These are phyloP conservation scores for Microcyclosporella mali DNA, from an alignment of 2,329 filamentous ascomycete species.

Conservation along the genomic window DNA sequence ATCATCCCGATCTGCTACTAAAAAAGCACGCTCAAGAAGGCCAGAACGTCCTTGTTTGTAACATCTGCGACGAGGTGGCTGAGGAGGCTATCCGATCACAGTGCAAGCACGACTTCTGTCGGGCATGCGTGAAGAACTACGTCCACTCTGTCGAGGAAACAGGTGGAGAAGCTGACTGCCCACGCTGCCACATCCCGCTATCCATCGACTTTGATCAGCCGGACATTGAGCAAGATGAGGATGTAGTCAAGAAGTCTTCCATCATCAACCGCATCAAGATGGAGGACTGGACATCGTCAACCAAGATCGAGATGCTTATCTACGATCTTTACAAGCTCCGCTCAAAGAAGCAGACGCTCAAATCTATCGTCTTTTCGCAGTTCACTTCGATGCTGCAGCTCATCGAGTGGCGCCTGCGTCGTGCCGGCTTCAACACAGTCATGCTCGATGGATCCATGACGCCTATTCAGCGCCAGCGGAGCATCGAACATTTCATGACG, in stretches of 20 bases:
- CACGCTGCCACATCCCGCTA: constrained; percentile 82
- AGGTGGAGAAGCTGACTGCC: constrained; percentile 62
- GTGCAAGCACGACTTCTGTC: constrained; percentile 90
- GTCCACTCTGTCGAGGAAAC: constrained; percentile 67
- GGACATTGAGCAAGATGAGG: constrained; percentile 87
- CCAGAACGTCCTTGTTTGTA: constrained; percentile 84
- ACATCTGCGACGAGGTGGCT: constrained; percentile 92
- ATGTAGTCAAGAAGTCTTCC: constrained; percentile 82
- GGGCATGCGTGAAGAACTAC: constrained; percentile 72
- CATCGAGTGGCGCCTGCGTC: constrained; percentile 91
- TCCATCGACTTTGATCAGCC: constrained; percentile 91
- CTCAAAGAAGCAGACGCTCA: constrained; percentile 86
- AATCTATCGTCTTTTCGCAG: constrained; percentile 95
- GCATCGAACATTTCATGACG: constrained; percentile 94
- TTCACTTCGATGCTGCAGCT: constrained; percentile 97
- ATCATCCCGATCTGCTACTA: constrained; percentile 88
- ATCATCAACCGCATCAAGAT: constrained; percentile 99
- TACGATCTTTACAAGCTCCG: constrained; percentile 89
- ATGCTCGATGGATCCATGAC: constrained; percentile 99
- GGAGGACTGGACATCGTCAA: constrained; percentile 97
- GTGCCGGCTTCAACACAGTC: constrained; percentile 95
- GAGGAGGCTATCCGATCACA: constrained; percentile 89
- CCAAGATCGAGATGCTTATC: constrained; percentile 93
- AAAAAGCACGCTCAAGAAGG: constrained; percentile 81
- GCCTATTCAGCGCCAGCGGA: constrained; percentile 77